Conservation (phyloP, 2,329 filamentous ascomycete genomes). For the Pyricularia grisea region DNA sequence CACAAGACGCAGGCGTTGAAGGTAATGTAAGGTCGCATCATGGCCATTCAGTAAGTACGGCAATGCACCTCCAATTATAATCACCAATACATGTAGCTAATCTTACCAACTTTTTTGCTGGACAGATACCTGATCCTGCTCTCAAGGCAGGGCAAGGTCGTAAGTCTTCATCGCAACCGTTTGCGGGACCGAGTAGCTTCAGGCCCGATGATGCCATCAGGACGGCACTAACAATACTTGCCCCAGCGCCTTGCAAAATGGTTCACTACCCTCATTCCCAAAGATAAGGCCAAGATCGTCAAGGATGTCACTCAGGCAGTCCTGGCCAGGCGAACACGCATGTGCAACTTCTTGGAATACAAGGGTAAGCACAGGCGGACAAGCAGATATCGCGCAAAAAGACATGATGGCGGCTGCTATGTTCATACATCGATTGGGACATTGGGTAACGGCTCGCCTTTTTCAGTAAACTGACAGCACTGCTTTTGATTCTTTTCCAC, state of each 20-base stretch:
- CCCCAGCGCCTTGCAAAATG: constrained; percentile 91
- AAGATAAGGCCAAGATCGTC: constrained; percentile 99
- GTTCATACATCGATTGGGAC: not conserved
- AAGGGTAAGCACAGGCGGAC: constrained; percentile 56
- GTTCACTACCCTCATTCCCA: constrained; percentile 96
- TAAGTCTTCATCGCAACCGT: constrained; percentile 39
- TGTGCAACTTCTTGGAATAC: constrained; percentile 99
- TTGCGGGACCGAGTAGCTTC: not conserved
- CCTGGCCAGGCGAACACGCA: constrained; percentile 87
- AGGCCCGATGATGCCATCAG: not conserved
- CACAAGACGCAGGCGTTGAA: not conserved
- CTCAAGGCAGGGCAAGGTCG: constrained; percentile 97
- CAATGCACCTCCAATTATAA: not conserved
- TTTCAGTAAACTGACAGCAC: not conserved
- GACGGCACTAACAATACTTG: not conserved
- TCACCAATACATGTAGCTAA: not conserved
- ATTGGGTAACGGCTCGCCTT: not conserved
- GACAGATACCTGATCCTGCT: constrained; percentile 91
- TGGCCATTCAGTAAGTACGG: constrained; percentile 41
- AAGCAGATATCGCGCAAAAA: not conserved
- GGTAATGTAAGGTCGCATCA: constrained; percentile 17
- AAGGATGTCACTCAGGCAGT: constrained; percentile 99
- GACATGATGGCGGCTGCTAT: not conserved
- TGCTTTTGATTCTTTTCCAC: constrained; percentile 4
- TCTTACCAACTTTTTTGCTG: not conserved